Percentiles rank a stretch among this genome's conserved stretches.
Conservation (phyloP, 2,329 filamentous ascomycete species). For the Aspergillus carbonarius region DNA sequence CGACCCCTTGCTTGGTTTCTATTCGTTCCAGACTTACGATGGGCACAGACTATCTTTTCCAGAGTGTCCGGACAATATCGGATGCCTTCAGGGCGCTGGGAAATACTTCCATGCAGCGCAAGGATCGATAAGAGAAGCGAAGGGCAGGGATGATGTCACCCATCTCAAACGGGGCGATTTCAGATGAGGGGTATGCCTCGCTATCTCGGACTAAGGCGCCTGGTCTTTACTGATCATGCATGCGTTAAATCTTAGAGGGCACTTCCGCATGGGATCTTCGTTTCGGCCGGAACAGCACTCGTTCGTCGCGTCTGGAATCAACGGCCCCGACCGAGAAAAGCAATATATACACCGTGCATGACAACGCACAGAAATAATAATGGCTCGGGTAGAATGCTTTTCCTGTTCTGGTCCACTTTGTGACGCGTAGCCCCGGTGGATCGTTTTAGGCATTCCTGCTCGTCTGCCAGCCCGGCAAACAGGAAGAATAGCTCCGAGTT, state of each 20-base stretch:
- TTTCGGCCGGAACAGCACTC: background rate
- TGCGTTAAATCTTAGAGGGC: background rate
- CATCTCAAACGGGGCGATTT: background rate
- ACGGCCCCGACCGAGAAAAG: slow-evolving; percentile 1
- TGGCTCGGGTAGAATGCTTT: background rate
- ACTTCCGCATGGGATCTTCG: slow-evolving; percentile 1
- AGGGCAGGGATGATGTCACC: slow-evolving; percentile 1
- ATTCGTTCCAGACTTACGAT: slow-evolving; percentile 3
- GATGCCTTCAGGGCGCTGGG: slow-evolving; percentile 28
- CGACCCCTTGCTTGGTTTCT: background rate
- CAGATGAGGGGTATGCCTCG: slow-evolving; percentile 2
- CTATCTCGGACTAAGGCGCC: background rate
- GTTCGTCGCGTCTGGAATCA: background rate
- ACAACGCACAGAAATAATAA: slow-evolving; percentile 1
- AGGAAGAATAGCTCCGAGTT: background rate
- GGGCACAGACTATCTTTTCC: background rate
- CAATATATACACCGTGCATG: slow-evolving; percentile 1
- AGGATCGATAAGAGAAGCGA: slow-evolving; percentile 23
- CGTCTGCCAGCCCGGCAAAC: background rate
- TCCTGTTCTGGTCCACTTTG: slow-evolving; percentile 3
- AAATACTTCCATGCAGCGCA: slow-evolving; percentile 20
- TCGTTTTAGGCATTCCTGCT: slow-evolving; percentile 5
- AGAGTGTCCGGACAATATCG: slow-evolving; percentile 33
- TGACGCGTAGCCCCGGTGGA: slow-evolving; percentile 4
- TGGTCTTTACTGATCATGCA: background rate